phyloP scores from a whole-genome alignment of 2,329 filamentous ascomycete genomes.

The Westerdykella ornata region DNA sequence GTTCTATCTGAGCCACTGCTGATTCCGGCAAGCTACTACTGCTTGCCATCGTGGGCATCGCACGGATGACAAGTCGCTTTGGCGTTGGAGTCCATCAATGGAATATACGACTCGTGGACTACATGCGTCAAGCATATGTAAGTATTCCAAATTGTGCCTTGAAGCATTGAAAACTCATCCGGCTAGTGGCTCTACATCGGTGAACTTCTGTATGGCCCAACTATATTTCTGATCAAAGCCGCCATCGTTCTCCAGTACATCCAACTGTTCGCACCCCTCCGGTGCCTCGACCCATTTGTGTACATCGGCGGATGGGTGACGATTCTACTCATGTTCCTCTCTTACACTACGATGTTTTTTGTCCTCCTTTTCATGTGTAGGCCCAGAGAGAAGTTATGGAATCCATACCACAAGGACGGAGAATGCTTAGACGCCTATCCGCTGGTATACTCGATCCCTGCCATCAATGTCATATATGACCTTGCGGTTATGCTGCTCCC shows the following conservation, averaged over 20 bases:
- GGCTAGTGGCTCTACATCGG: slow-evolving; percentile 20
- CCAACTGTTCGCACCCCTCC: slow-evolving; percentile 21
- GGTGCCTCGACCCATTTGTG: slow-evolving; percentile 16
- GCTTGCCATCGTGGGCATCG: slow-evolving; percentile 16
- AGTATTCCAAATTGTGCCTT: background rate
- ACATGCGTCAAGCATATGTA: slow-evolving; percentile 24
- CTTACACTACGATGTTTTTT: slow-evolving; percentile 16
- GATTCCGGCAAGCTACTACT: slow-evolving; percentile 14
- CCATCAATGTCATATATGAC: slow-evolving; percentile 25
- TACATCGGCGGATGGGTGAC: slow-evolving; percentile 20
- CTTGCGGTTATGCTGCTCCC: slow-evolving; percentile 22
- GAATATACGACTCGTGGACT: slow-evolving; percentile 20
- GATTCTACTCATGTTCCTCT: slow-evolving; percentile 15
- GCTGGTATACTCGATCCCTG: slow-evolving; percentile 18
- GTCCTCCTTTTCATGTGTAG: slow-evolving; percentile 24
- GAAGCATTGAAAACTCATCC: background rate
- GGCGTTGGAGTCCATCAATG: slow-evolving; percentile 28
- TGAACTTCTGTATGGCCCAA: slow-evolving; percentile 23
- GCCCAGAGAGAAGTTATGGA: slow-evolving; percentile 21
- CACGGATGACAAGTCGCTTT: slow-evolving; percentile 21
- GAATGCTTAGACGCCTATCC: slow-evolving; percentile 20
- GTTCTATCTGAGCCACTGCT: slow-evolving; percentile 1
- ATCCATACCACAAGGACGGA: slow-evolving; percentile 16
- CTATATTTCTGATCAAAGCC: slow-evolving; percentile 25
- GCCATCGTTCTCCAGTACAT: slow-evolving; percentile 25